Evolutionary conservation across 2,329 filamentous ascomycete genomes (phyloP), one percentile per base, ranked within the genome.

Genomic region (Dendrostoma leiphaemia): DNA sequence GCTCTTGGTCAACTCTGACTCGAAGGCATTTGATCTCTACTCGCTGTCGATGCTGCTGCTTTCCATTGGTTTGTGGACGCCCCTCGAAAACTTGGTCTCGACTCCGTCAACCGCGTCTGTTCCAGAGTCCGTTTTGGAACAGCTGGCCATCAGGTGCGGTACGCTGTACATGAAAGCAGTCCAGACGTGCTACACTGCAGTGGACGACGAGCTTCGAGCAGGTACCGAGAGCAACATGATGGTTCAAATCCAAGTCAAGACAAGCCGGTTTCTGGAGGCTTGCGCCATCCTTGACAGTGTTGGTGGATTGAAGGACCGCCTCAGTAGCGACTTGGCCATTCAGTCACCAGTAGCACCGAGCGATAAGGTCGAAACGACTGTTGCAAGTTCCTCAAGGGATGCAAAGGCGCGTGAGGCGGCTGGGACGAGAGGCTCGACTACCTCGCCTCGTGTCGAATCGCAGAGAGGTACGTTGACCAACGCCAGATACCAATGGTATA

Each of bases 91-190:
- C 17, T 70, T 84, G 0, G 73, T 77, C 1, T 67, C 77, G 0
- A 70, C 72, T 34, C 73, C 63, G 63, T 76, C 68, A 41, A 70
- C 71, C 0, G 67, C 83, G 12, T 77, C 78, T 63, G 80, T 89
- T 24, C 72, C 81, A 0, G 82, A 85, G 57, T 81, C 85, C 26
- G 77, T 83, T 0, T 70, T 89, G 3, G 78, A 84, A 1, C 81
- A 83, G 59, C 72, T 91, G 2, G 80, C 84, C 0, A 81, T 83
- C 3, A 82, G 83, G 64, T 91, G 89, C 61, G 88, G 89, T 13
- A 88, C 83, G 7, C 76, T 88, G 0, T 93, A 91, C 68, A 86
- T 85, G 79, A 87, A 85, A 64, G 88, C 87, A 1, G 88, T 90
- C 2, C 81, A 88, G 64, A 78, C 82, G 3, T 91, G 88, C 62